Evolutionary conservation across 176 grass and related monocot species (phyloP).

Genomic region (Neostapfia colusana): DNA sequence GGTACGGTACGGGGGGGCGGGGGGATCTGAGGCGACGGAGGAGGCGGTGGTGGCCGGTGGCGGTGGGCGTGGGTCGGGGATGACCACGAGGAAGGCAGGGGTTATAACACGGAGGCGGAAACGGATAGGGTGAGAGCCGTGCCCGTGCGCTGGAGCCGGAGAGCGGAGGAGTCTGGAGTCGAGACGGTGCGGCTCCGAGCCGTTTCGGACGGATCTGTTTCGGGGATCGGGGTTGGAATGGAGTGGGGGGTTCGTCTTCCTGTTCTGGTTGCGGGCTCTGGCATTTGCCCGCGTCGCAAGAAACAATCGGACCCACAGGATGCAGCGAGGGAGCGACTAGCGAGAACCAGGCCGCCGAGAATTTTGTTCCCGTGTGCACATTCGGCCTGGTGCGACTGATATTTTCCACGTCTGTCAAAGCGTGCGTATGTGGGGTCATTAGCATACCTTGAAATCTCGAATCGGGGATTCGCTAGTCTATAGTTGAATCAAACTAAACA

Average conservation of each 20-base stretch:
- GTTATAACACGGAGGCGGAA: conserved; percentile 33
- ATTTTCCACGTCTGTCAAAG: not conserved
- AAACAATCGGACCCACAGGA: conserved; percentile 35
- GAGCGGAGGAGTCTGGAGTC: not conserved
- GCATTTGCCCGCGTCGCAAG: conserved; percentile 28
- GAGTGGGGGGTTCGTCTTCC: conserved; percentile 7
- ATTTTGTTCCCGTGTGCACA: not conserved
- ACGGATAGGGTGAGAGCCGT: conserved; percentile 34
- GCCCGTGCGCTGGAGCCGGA: not conserved
- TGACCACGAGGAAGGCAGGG: not conserved
- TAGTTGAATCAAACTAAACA: too few species aligned
- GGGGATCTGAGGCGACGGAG: conserved; percentile 13
- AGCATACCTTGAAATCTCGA: too few species aligned
- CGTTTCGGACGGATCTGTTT: conserved; percentile 5
- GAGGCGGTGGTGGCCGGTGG: not conserved
- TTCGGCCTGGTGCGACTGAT: not conserved
- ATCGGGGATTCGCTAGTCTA: too few species aligned
- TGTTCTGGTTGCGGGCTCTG: too few species aligned
- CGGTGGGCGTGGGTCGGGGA: not conserved
- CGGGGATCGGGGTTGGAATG: not conserved
- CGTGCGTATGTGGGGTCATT: not conserved
- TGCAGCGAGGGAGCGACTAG: not conserved
- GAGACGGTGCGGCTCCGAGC: conserved; percentile 3
- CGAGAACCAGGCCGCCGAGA: not conserved
- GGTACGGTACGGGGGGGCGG: not conserved